phyloP scores from a whole-genome alignment of 257 asterid genomes.

The Henckelia pumila region DNA sequence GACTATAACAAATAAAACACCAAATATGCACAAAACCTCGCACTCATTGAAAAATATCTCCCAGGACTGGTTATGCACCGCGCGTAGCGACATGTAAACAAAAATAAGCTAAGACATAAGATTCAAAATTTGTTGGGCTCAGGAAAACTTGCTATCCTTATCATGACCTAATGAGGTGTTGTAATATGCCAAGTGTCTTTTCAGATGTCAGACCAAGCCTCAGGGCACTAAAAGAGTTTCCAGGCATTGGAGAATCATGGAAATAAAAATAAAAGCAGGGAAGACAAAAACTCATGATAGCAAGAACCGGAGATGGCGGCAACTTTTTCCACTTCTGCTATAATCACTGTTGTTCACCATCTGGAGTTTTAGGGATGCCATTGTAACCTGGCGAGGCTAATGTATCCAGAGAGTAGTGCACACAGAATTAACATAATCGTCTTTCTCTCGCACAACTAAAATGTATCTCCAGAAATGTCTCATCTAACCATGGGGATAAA shows the following conservation, averaged over 20 bases:
- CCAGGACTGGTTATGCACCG: conserved; percentile 8
- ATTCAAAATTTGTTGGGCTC: background rate
- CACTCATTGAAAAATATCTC: background rate
- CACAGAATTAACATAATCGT: background rate
- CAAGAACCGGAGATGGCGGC: background rate
- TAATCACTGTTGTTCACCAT: too few relatives aligned
- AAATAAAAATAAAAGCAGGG: background rate
- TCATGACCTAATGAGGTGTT: background rate
- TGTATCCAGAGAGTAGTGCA: background rate
- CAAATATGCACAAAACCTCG: background rate
- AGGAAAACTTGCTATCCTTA: background rate
- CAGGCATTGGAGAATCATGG: background rate
- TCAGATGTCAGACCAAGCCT: background rate
- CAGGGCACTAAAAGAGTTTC: conserved; percentile 4
- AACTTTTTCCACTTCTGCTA: background rate
- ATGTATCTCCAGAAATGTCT: background rate
- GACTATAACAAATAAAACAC: too few relatives aligned
- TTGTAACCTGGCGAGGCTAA: too few relatives aligned
- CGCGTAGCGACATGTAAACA: background rate
- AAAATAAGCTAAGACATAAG: background rate
- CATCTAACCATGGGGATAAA: background rate
- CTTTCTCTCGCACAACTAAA: background rate
- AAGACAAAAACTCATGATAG: background rate
- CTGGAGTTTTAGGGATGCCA: background rate
- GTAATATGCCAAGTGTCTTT: conserved; percentile 2